phyloP scores from a whole-genome alignment of 2,329 filamentous ascomycete species.

The Cyphellophora attinorum region DNA sequence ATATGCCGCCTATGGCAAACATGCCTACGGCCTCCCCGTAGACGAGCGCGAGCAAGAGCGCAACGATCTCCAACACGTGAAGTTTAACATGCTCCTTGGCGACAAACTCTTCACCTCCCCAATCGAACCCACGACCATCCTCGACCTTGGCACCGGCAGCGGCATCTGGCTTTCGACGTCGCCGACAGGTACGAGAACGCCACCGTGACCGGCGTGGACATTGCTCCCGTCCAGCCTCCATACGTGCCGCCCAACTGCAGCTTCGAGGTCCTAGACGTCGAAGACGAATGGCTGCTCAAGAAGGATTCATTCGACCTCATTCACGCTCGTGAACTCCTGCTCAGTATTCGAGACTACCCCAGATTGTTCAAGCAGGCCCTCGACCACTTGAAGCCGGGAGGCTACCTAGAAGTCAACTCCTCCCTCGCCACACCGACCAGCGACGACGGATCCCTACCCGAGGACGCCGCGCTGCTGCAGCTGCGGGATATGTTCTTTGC shows the following conservation, averaged over 20 bases:
- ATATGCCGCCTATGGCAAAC: constrained; percentile 6
- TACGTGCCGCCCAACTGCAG: constrained; percentile 8
- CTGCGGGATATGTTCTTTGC: constrained; percentile 21
- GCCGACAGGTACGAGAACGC: constrained; percentile 28
- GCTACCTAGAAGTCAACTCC: constrained; percentile 30
- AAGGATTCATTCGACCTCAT: constrained; percentile 18
- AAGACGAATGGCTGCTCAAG: constrained; percentile 31
- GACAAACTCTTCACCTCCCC: constrained; percentile 4
- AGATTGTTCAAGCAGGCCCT: constrained; percentile 2
- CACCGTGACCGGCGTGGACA: constrained; percentile 12
- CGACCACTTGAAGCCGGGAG: constrained; percentile 27
- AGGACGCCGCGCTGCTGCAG: constrained; percentile 15
- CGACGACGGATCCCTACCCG: constrained; percentile 21
- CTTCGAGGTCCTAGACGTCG: constrained; percentile 22
- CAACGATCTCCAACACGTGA: constrained; percentile 7
- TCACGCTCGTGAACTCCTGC: constrained; percentile 18
- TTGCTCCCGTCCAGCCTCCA: constrained; percentile 7
- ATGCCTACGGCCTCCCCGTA: constrained; percentile 9
- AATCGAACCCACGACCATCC: constrained; percentile 5
- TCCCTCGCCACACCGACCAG: constrained; percentile 19
- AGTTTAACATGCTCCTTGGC: constrained; percentile 6
- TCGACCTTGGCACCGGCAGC: constrained; percentile 11
- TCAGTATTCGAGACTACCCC: constrained; percentile 20
- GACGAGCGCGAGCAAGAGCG: constrained; percentile 11
- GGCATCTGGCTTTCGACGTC: constrained; percentile 23